Evolutionary conservation across 306 rosid genomes (phyloP), one percentile per base, ranked within the genome.

Genomic region (Inga laurina): DNA sequence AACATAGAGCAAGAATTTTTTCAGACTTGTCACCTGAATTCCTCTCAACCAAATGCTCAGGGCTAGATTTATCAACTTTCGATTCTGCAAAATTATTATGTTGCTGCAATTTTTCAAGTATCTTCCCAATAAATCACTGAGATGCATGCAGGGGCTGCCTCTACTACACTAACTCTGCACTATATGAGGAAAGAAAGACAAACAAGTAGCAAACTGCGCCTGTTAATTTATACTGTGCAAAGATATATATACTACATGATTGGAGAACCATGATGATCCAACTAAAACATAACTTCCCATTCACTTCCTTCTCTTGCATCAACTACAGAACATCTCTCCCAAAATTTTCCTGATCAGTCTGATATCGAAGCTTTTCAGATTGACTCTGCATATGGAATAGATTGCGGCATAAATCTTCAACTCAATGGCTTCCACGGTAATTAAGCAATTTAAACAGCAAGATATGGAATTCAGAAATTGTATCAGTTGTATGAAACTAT

Each of bases 271-370:
- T 79, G 69, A 59, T 80, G 84, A 83, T 81, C 80, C 76, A 32
- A 70, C 86, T 67, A 82, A 73, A 70, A 64, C 73, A 80, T 75
- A 85, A 45, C 74, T 41, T 57, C 43, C 43, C 76, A 35, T 74
- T 79, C 77, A 79, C 77, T 76, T 71, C 39, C 69, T 39, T 39
- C 43, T 64, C 49, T 51, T 79, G 61, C 86, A 39, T 59, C 19
- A 8, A 81, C 83, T 90, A 90, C 84, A 76, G 66, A 85, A 87
- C 83, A 84, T 83, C 81, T 62, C 87, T 89, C 70, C 88, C 92
- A 67, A 56, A 88, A 81, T 57, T 78, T 80, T 10, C 86, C 13
- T 67, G 85, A 59, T 65, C 82, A 62, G 81, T 72, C 61, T 68
- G 76, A 74, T 82, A 75, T 39, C 35, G 73, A 69, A 89, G 84